Evolutionary conservation across 352 stramenopile genomes (phyloP).

Genomic region (Pythium insidiosum): DNA sequence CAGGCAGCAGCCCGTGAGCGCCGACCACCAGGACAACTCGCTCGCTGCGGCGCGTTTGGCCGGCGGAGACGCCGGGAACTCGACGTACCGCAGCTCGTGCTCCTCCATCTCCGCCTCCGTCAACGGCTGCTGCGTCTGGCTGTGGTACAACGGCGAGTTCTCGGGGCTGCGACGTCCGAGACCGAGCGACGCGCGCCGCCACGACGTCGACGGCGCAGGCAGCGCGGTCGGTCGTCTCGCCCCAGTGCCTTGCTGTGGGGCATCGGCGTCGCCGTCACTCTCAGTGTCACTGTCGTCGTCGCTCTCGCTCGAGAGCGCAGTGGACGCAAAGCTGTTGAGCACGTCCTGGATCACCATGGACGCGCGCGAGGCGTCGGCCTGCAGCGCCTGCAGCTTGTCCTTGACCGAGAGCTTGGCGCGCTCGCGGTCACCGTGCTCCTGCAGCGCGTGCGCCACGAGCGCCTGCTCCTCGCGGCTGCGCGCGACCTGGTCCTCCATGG

Average conservation of each 20-base stretch:
- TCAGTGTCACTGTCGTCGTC: slow-evolving; percentile 20
- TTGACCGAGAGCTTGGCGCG: slow-evolving; percentile 31
- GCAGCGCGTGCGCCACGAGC: slow-evolving; percentile 25
- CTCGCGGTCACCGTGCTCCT: slow-evolving; percentile 29
- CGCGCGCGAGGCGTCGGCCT: slow-evolving; percentile 34
- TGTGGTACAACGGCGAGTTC: slow-evolving; percentile 56
- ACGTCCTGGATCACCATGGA: slow-evolving; percentile 38
- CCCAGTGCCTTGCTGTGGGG: not conserved
- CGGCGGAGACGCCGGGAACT: not conserved
- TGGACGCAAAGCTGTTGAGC: slow-evolving; percentile 21
- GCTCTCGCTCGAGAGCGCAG: slow-evolving; percentile 14
- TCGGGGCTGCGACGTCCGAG: slow-evolving; percentile 31
- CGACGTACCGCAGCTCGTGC: not conserved
- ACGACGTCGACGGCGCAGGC: not conserved
- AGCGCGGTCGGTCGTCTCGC: not conserved
- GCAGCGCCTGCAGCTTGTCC: slow-evolving; percentile 39
- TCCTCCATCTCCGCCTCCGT: not conserved
- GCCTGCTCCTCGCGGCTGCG: slow-evolving; percentile 21
- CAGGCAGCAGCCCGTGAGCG: slow-evolving; percentile 13
- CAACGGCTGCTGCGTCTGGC: not conserved
- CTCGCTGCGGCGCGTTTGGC: not conserved
- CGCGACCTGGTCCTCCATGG: slow-evolving; percentile 43
- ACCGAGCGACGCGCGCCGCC: slow-evolving; percentile 14
- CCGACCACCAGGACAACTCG: slow-evolving; percentile 13
- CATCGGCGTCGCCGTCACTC: slow-evolving; percentile 1